phyloP scores from a whole-genome alignment of 2,329 filamentous ascomycete genomes.

The Calonectria pteridis region DNA sequence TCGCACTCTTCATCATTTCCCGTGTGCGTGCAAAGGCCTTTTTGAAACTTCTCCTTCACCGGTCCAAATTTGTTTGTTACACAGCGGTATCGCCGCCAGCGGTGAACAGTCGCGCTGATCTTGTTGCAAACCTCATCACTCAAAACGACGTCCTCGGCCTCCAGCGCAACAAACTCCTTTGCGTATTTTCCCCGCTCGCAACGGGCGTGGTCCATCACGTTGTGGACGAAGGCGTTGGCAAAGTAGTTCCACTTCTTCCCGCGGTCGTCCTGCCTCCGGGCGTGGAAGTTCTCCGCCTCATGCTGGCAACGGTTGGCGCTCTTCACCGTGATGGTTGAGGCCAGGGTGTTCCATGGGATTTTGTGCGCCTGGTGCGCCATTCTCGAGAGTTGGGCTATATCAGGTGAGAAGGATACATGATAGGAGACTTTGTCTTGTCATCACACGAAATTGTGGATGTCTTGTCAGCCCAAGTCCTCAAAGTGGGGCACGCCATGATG shows the following conservation, averaged over 20 bases:
- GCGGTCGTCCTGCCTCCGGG: background rate
- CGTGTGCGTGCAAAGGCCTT: background rate
- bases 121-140: background rate
- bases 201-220: slow-evolving; percentile 7
- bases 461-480: background rate
- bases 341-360: slow-evolving; percentile 28
- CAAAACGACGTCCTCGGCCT: background rate
- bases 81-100: background rate
- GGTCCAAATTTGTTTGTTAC: background rate
- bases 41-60: background rate
- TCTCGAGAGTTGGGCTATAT: background rate
- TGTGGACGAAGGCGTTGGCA: slow-evolving; percentile 9
- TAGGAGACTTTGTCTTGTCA: background rate
- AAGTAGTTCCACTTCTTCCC: slow-evolving; percentile 16
- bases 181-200: background rate
- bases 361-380: slow-evolving; percentile 29
- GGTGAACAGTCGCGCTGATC: slow-evolving; percentile 10
- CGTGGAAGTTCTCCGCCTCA: slow-evolving; percentile 24
- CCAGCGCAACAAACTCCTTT: background rate
- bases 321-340: slow-evolving; percentile 23
- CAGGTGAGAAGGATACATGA: background rate
- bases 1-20: background rate
- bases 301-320: slow-evolving; percentile 23
- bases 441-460: background rate
- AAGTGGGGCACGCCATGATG: background rate